Conservation (phyloP, 148 eudicot genomes). For the Drosera capensis region DNA sequence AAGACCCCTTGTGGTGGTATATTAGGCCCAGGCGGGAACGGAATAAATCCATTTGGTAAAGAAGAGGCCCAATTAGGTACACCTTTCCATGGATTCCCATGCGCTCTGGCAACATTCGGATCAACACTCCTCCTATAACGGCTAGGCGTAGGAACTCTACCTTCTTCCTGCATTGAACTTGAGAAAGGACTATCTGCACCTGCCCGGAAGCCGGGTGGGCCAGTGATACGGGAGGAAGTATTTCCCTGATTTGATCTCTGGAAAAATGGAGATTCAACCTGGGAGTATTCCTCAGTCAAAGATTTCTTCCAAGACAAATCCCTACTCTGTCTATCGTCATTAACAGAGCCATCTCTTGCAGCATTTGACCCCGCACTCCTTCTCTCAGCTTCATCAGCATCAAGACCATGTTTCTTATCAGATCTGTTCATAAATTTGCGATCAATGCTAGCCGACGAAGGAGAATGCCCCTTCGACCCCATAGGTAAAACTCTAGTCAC, state of each 20-base stretch:
- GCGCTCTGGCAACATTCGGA: slow-evolving; percentile 55
- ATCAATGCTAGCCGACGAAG: slow-evolving; percentile 48
- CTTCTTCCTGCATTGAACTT: slow-evolving; percentile 51
- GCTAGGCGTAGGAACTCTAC: slow-evolving; percentile 32
- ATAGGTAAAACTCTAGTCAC: slow-evolving; percentile 37
- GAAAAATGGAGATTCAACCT: slow-evolving; percentile 61
- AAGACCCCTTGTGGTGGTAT: slow-evolving; percentile 70
- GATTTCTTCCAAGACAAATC: slow-evolving; percentile 35
- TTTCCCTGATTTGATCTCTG: slow-evolving; percentile 38
- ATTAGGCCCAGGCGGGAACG: slow-evolving; percentile 55
- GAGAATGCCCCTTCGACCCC: slow-evolving; percentile 49
- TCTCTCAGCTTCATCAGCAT: slow-evolving; percentile 59
- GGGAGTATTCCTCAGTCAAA: slow-evolving; percentile 41
- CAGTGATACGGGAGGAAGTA: slow-evolving; percentile 38
- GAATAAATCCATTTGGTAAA: slow-evolving; percentile 61
- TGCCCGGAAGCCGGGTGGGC: slow-evolving; percentile 49
- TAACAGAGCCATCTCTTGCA: slow-evolving; percentile 31
- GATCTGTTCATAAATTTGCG: slow-evolving; percentile 48
- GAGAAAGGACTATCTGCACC: slow-evolving; percentile 39
- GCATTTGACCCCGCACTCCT: slow-evolving; percentile 59
- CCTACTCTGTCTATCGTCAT: slow-evolving; percentile 51
- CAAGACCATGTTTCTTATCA: slow-evolving; percentile 49
- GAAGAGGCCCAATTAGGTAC: slow-evolving; percentile 81
- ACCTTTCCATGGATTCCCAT: slow-evolving; percentile 72
- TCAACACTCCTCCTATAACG: slow-evolving; percentile 68